Evolutionary conservation across 441 rosid species (phyloP).

Genomic region (Erodium trifolium): DNA sequence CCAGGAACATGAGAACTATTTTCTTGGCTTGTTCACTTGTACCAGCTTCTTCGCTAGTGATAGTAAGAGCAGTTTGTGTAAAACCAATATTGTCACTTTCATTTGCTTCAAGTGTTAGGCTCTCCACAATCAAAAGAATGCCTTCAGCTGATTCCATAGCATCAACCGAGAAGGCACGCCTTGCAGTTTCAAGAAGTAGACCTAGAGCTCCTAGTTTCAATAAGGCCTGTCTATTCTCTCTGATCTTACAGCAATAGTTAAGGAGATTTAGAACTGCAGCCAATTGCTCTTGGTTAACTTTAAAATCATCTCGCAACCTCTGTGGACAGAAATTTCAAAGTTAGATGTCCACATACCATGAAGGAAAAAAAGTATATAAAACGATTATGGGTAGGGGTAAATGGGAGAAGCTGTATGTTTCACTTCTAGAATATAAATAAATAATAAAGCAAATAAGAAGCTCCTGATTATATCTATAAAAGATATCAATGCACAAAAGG

Average conservation of each 20-base stretch:
- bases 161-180: slow-evolving; percentile 97
- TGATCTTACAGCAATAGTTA: slow-evolving; percentile 96
- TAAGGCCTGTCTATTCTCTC: slow-evolving; percentile 86
- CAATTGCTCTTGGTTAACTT: slow-evolving; percentile 93
- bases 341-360: slow-evolving; percentile 3
- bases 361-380: slow-evolving; percentile 5
- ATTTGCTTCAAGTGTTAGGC: slow-evolving; percentile 94
- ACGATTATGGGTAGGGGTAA: neutral
- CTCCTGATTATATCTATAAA: neutral
- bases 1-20: slow-evolving; percentile 97
- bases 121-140: slow-evolving; percentile 97
- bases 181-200: slow-evolving; percentile 97
- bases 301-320: slow-evolving; percentile 85
- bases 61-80: slow-evolving; percentile 74
- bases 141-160: slow-evolving; percentile 99
- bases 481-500: neutral
- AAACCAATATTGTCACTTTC: slow-evolving; percentile 85
- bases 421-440: neutral
- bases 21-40: slow-evolving; percentile 97
- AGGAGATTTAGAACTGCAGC: slow-evolving; percentile 96
- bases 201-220: slow-evolving; percentile 87
- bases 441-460: slow-evolving; percentile 5
- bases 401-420: neutral
- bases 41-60: slow-evolving; percentile 84
- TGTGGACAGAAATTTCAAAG: slow-evolving; percentile 32